phyloP scores from a whole-genome alignment of 2,329 filamentous ascomycete species.

The Cercospora citrullina region DNA sequence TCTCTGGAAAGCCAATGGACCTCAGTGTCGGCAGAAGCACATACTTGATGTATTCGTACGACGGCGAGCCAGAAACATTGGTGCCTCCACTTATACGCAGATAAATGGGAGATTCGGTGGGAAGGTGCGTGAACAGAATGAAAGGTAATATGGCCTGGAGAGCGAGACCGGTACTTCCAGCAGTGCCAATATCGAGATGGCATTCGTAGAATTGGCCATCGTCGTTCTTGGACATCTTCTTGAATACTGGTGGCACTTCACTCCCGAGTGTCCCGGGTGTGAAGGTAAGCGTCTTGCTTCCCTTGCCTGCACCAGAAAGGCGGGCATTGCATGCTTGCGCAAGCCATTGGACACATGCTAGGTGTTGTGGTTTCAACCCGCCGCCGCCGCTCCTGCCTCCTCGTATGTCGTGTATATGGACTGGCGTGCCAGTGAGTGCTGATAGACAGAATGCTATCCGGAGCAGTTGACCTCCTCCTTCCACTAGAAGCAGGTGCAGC shows the following conservation, averaged over 20 bases:
- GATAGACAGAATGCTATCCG: slow-evolving; percentile 58
- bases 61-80: slow-evolving; percentile 57
- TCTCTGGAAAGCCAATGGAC: slow-evolving; percentile 52
- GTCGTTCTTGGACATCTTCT: slow-evolving; percentile 15
- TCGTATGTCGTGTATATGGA: slow-evolving; percentile 56
- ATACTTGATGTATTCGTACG: slow-evolving; percentile 57
- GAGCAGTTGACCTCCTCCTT: slow-evolving; percentile 63
- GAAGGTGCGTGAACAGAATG: slow-evolving; percentile 47
- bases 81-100: slow-evolving; percentile 59
- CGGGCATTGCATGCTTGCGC: slow-evolving; percentile 51
- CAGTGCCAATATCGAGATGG: slow-evolving; percentile 48
- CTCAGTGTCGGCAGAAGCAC: slow-evolving; percentile 57
- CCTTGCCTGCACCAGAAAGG: slow-evolving; percentile 44
- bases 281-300: slow-evolving; percentile 48
- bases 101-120: slow-evolving; percentile 29
- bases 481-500: slow-evolving; percentile 30
- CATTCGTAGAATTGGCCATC: slow-evolving; percentile 37
- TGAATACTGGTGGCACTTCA: slow-evolving; percentile 28
- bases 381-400: slow-evolving; percentile 54
- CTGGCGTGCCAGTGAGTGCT: slow-evolving; percentile 52
- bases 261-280: slow-evolving; percentile 28
- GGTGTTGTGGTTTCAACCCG: slow-evolving; percentile 59
- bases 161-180: slow-evolving; percentile 57
- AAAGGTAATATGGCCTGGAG: slow-evolving; percentile 62
- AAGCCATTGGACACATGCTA: slow-evolving; percentile 57